Base-by-base conservation (phyloP, 2,329 filamentous ascomycete genomes). In the Pyricularia grisea region DNA sequence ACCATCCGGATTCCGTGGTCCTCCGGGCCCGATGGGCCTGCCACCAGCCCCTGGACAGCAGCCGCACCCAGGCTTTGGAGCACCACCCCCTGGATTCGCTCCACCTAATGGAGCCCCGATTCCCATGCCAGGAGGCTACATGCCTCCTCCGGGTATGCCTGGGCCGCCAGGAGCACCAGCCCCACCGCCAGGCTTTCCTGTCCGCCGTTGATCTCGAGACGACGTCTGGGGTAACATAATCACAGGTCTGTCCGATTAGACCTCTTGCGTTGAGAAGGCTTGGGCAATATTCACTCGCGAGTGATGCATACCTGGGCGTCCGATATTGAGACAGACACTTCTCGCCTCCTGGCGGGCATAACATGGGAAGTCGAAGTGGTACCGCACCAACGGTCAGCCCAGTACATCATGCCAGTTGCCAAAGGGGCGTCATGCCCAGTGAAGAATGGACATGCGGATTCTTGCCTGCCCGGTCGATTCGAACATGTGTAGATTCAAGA, bases 121-220 rank as follows among this genome's bases (percentile, higher is more conserved):
- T 30, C 70, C 71, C n/a, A 78, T 81, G 10, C 81, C 81, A 3
- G 73, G 75, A 2, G 81, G 81, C 1, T 83, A 83, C 71, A 80
- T 81, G 71, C 81, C 82, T 12, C 82, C 82, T 20, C 81, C 82
- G 10, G 81, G 81, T 0, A 77, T 75, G 42, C 72, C 70, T 36
- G 71, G 71, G 64, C 69, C 73, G 58, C 68, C 68, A 23, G 67
- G 67, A n/a, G 67, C 17, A 23, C 28, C 55, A 23, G 50, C 67
- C 36, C 67, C 67, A 25, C 67, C 67, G 14, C 67, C 67, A 12
- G 67, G 67, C 17, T 68, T 68, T 27, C 58, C 58, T 4, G 60
- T 65, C 5, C 67, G 67, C 20, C 67, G 60, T 11, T 68, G 67
- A 68, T n/a, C 11, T 3, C 12, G 58, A 9, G 7, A 12, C 23